A percentile compares a stretch with the other conserved stretches of the same genome.
These are phyloP conservation scores for Crithidia bombi DNA, from an alignment of 208 protist genomes.

Conservation along the genomic window DNA sequence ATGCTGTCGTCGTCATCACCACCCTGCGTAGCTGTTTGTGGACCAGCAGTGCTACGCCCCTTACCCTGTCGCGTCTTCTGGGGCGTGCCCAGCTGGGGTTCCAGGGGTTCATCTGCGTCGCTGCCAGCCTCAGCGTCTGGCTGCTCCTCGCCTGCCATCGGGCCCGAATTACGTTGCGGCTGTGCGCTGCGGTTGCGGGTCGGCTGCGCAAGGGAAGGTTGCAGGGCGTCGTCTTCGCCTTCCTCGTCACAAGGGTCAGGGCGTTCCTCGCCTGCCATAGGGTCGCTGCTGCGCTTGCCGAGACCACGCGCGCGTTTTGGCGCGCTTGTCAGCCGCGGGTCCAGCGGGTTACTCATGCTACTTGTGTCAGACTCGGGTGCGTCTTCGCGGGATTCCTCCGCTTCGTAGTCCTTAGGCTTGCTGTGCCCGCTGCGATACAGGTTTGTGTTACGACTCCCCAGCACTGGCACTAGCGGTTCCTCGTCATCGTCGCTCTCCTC, in stretches of 20 bases:
- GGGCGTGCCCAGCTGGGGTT: not conserved
- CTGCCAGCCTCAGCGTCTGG: not conserved
- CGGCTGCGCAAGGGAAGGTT: not conserved
- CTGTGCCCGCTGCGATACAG: constrained; percentile 14
- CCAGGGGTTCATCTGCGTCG: constrained; percentile 4
- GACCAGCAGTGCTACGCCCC: not conserved
- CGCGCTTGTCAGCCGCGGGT: not conserved
- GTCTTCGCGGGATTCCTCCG: constrained; percentile 15
- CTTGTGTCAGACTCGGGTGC: constrained; percentile 4
- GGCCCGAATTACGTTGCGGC: not conserved
- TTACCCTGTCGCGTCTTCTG: constrained; percentile 14
- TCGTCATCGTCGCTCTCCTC: constrained; percentile 1
- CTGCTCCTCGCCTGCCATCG: constrained; percentile 10
- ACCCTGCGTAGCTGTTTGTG: constrained; percentile 4
- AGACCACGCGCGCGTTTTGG: constrained; percentile 10
- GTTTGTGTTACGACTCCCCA: constrained; percentile 14
- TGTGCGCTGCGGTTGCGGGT: not conserved
- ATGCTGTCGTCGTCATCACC: constrained; percentile 6
- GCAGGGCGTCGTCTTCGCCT: constrained; percentile 14
- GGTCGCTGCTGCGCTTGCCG: constrained; percentile 7
- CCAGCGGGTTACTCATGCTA: not conserved
- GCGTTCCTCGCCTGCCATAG: constrained; percentile 16
- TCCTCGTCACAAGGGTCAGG: constrained; percentile 5
- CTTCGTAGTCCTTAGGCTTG: constrained; percentile 15
- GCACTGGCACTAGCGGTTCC: constrained; percentile 11